Evolutionary conservation across 176 grass and related monocot genomes (phyloP).

Genomic region (Dendrocalamus sinicus): DNA sequence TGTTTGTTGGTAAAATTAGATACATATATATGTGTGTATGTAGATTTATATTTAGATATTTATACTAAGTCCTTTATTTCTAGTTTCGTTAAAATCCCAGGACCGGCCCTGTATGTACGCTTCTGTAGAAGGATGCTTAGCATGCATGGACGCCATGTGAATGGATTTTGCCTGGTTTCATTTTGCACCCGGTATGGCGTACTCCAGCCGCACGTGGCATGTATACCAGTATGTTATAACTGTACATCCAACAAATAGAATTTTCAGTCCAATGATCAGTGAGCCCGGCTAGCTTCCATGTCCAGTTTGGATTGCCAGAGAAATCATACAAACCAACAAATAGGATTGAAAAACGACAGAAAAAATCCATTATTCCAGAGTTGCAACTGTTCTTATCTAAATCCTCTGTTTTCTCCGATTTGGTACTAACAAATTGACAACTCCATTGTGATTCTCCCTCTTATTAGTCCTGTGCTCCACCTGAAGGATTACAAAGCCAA

Average conservation of each 20-base stretch:
- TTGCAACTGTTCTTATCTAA: conserved; percentile 20
- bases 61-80: too few relatives aligned
- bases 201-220: conserved; percentile 40
- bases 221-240: neutral
- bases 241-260: conserved; percentile 35
- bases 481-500: neutral
- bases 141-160: conserved; percentile 26
- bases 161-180: conserved; percentile 21
- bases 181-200: conserved; percentile 50
- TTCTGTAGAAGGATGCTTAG: conserved; percentile 41
- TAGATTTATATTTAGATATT: too few relatives aligned
- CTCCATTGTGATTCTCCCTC: neutral
- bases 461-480: neutral
- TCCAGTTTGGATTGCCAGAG: conserved; percentile 19
- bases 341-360: neutral
- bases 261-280: conserved; percentile 40
- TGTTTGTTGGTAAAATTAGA: too few relatives aligned
- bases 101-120: too few relatives aligned
- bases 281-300: conserved; percentile 22
- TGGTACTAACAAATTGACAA: neutral
- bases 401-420: neutral
- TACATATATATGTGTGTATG: too few relatives aligned
- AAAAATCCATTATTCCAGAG: neutral
- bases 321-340: neutral
- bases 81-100: too few relatives aligned